These are phyloP conservation scores for Prototheca wickerhamii DNA, from an alignment of 163 green algal species.

Conservation along the genomic window DNA sequence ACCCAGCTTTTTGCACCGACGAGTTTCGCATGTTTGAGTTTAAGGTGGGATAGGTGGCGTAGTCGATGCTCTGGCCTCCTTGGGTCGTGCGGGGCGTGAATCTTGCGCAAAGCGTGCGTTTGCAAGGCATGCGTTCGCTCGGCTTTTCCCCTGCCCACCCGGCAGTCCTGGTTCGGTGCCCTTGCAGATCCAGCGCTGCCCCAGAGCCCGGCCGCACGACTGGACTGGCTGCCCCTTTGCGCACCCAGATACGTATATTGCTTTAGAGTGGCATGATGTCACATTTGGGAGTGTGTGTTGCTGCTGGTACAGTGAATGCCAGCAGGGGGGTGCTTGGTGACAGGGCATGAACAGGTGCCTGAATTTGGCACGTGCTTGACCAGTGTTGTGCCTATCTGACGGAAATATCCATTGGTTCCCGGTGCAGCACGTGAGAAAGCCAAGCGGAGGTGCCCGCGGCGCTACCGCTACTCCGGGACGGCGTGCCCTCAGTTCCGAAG, in stretches of 20 bases:
- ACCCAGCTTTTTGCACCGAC: constrained; percentile 9
- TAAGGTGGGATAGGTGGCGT: not conserved
- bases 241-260: constrained; percentile 29
- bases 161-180: not conserved
- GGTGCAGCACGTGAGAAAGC: constrained; percentile 79
- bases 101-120: too few species aligned
- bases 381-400: not conserved
- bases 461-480: constrained; percentile 64
- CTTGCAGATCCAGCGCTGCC: constrained; percentile 34
- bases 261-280: not conserved
- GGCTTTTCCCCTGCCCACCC: not conserved
- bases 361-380: not conserved
- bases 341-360: not conserved
- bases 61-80: too few species aligned
- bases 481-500: constrained; percentile 76
- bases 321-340: not conserved
- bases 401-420: not conserved
- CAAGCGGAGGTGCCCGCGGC: constrained; percentile 54
- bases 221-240: constrained; percentile 76
- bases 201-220: constrained; percentile 62
- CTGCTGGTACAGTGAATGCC: not conserved
- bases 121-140: not conserved
- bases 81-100: not conserved
- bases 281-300: not conserved
- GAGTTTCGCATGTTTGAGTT: constrained; percentile 11